Evolutionary conservation across 2,329 filamentous ascomycete genomes (phyloP), one percentile per base, ranked within the genome.

Genomic region (Alternaria postmessia): DNA sequence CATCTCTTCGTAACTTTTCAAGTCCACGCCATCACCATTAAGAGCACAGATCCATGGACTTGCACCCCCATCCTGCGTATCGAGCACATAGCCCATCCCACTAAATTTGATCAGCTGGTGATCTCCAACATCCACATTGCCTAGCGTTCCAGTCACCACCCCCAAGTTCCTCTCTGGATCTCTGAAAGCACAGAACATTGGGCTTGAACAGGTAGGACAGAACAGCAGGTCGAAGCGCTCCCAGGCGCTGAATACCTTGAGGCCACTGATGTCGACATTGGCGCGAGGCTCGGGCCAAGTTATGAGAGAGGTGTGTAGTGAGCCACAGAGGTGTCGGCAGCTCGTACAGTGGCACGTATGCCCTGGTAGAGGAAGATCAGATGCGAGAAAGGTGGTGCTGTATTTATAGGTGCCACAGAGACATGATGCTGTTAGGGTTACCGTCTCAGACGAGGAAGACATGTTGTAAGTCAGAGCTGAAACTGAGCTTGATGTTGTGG

Each of bases 41-140:
- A 71, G 53, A 7, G 74, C 64, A 24, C 74, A 75, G 5, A 86
- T 66, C 83, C 83, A 87, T 1, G 78, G 67, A 3, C 79, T 79
- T 1, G 84, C 79, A 0, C 86, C 85, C 3, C 85, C 85, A 65
- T 88, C 85, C 1, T 77, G 28, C 0, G 85, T 87, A 56, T 87
- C 84, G 1, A 72, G 79, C 0, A 86, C 74, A 57, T 81, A 85
- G 3, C 83, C 79, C 55, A 85, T 81, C 2, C 77, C 59, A 0
- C 51, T 62, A 16, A 75, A 62, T 36, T 66, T 65, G 28, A 78
- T 36, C 3, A 84, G 38, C 41, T 57, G 43, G 47, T 22, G 11
- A 48, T 32, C 43, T 7, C 69, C 66, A 0, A 59, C 64, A 0
- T 67, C 61, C 1, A 72, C 51, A 42, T 82, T 81, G 0, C 55